Evolutionary conservation across 768 basidiomycete genomes (phyloP), one percentile per base, ranked within the genome.

Genomic region (Mycena metata): DNA sequence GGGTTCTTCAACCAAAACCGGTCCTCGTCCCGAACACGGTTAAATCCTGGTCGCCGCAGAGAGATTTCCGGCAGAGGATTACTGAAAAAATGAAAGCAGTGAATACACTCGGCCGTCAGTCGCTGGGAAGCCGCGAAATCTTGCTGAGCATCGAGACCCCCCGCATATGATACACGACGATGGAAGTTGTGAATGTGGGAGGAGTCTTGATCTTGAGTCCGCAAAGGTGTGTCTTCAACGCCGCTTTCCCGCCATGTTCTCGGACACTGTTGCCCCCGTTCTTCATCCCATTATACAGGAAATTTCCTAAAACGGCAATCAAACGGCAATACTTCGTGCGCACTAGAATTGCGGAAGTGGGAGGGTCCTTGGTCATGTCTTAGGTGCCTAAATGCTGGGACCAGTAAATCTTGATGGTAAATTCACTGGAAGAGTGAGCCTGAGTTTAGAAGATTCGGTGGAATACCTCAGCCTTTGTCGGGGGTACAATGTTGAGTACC

Each of bases 1-100:
- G 50, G 50, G 50, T 51, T 33, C 13, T 30, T 51, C 50, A 51
- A 16, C 50, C 50, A 51, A 30, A 33, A 51, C 26, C 50, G 30
- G 19, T 51, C 50, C 26, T 51, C 50, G 26, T 51, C 30, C 16
- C 33, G 8, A 3, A 51, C 19, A 5, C 16, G 15, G 15, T 33
- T 17, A 17, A 51, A 51, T 15, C 30, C 30, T 2, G 50, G 26
- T 8, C 50, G 50, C 16, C 13, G 26, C 5, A 51, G n/a, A n/a
- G n/a, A n/a, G n/a, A 51, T 33, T 17, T 1, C 30, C n/a, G n/a
- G 50, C 12, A 51, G 5, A 33, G 50, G 50, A 51, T 51, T 51
- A 7, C 9, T 30, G 10, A 33, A 7, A 5, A 51, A 51, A 8
- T 30, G 26, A 16, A 51, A 16, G 50, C 33, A 8, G 50, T 51